Base-by-base conservation (phyloP, 1,139 yeast genomes). In the Zygotorulaspora mrakii region DNA sequence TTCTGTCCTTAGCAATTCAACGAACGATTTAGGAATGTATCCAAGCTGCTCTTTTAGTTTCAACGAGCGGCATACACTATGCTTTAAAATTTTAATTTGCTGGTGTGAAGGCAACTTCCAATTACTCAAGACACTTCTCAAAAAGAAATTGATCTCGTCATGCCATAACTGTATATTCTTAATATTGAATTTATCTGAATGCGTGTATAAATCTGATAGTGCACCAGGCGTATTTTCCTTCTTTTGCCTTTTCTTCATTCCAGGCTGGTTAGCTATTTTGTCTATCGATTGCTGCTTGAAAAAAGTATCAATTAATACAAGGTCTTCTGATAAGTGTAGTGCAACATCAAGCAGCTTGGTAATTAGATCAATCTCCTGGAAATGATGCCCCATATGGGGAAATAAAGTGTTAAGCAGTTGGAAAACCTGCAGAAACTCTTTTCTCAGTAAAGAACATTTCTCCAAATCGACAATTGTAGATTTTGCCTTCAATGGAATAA, bases 171-270 rank as follows among this genome's bases (percentile, higher is more conserved):
- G 33, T 1, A 79, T 66, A 4, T 78, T 70, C 2, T 68, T 59
- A 8, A 65, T 58, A 11, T 62, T 56, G 51, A 85, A 84, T 35
- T 77, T 65, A 35, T 75, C 77, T 23, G 82, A 73, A 57, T 83
- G 85, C 1, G 91, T 78, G 33, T 83, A 69, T 30, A 82, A 64
- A 64, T 86, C 95, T 3, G 94, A 76, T 49, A 82, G 63, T 2
- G 62, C 49, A 17, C 64, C 63, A 3, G 82, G 75, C 17, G 67
- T 66, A 33, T 59, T 62, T 37, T 64, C 68, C 54, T 70, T 76
- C 55, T 68, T 73, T 53, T 70, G 70, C 47, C 69, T 69, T 26
- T 47, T 53, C 22, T 49, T 46, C 4, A 28, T 24, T 37, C 40
- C 39, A 41, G 39, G 35, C 34, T 40, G 32, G 47, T 37, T 34